phyloP scores from a whole-genome alignment of 345 rosid genomes.

The Ceriops decandra region DNA sequence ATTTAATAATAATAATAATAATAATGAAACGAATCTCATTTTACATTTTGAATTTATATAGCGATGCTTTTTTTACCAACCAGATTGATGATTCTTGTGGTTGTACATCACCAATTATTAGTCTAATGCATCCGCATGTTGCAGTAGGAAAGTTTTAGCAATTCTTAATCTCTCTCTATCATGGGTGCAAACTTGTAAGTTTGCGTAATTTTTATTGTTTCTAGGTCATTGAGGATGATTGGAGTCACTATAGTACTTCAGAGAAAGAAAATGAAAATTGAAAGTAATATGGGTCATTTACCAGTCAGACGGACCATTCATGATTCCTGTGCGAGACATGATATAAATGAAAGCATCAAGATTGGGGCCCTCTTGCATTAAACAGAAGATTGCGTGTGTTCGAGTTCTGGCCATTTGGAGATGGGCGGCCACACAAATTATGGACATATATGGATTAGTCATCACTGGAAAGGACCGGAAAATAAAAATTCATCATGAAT shows the following conservation, averaged over 20 bases:
- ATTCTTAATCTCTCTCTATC: too few species aligned
- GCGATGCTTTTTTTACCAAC: too few species aligned
- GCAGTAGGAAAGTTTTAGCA: too few species aligned
- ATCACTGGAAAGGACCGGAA: neutral
- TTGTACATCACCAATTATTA: too few species aligned
- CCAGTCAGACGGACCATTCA: slow-evolving; percentile 12
- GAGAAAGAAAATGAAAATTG: neutral
- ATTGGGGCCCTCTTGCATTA: neutral
- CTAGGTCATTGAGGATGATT: neutral
- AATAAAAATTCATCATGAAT: neutral
- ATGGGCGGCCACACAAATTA: slow-evolving; percentile 10
- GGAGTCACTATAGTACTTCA: neutral
- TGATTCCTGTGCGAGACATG: slow-evolving; percentile 1
- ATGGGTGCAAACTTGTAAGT: too few species aligned
- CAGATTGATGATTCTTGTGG: too few species aligned
- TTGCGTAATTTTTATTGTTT: neutral
- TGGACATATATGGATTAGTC: neutral
- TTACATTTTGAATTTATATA: neutral
- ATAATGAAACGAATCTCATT: neutral
- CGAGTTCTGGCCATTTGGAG: neutral
- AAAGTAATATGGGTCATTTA: neutral
- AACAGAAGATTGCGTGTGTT: neutral
- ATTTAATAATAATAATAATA: too few species aligned
- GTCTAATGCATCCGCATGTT: too few species aligned
- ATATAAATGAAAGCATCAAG: neutral